phyloP scores from a whole-genome alignment of 2,329 filamentous ascomycete species.

The Zelopaecilomyces penicillatus region DNA sequence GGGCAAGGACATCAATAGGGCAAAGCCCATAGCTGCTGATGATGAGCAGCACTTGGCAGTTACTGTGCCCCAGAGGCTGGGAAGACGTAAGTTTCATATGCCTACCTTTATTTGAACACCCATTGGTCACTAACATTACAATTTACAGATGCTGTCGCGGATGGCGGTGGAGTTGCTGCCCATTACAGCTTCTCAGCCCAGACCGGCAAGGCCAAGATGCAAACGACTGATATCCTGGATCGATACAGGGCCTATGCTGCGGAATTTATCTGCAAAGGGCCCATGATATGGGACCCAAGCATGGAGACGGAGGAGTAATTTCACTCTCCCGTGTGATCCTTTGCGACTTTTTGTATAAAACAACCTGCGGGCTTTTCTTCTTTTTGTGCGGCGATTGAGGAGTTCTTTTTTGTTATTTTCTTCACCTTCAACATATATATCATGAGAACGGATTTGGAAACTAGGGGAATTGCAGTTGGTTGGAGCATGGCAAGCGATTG shows the following conservation, averaged over 20 bases:
- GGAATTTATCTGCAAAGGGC: slow-evolving; percentile 37
- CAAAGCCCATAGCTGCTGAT: slow-evolving; percentile 35
- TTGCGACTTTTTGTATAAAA: no score
- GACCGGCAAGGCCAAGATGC: slow-evolving; percentile 29
- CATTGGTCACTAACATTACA: slow-evolving; percentile 9
- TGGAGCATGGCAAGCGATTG: no score
- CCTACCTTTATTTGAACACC: not conserved
- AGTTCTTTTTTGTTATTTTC: no score
- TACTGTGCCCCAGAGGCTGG: slow-evolving; percentile 28
- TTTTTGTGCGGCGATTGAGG: no score
- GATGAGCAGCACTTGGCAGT: slow-evolving; percentile 39
- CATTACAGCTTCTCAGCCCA: slow-evolving; percentile 40
- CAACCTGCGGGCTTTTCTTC: no score
- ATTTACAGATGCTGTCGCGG: slow-evolving; percentile 35
- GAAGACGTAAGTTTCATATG: slow-evolving; percentile 21
- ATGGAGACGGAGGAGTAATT: not conserved
- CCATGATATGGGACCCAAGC: slow-evolving; percentile 20
- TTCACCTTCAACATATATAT: no score
- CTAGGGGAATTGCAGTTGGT: no score
- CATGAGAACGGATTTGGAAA: no score
- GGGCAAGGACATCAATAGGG: slow-evolving; percentile 41
- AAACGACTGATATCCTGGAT: slow-evolving; percentile 44
- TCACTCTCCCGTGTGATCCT: no score
- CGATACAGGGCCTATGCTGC: slow-evolving; percentile 45
- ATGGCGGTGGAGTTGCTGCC: slow-evolving; percentile 43